Conservation (phyloP, 108 stramenopile species). For the Tribonema minus region DNA sequence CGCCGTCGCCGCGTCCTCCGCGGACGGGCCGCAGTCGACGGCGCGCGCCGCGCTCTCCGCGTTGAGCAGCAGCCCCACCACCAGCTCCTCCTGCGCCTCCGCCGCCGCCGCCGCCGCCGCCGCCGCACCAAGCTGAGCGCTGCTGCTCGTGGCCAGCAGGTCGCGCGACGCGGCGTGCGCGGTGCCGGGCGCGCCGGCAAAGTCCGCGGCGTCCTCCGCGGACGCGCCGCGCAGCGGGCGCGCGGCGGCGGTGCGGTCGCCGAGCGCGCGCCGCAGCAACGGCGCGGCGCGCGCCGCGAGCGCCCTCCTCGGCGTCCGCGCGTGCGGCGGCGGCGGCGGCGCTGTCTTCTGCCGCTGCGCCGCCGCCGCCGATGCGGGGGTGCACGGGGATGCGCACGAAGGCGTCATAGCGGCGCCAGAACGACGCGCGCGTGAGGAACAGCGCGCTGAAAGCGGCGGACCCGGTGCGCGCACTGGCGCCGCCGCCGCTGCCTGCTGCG, state of each 20-base stretch:
- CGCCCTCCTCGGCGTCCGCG: not conserved
- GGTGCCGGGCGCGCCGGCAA: not conserved
- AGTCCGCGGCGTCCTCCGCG: constrained; percentile 11
- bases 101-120: not conserved
- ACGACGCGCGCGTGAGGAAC: constrained; percentile 17
- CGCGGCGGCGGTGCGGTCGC: constrained; percentile 21
- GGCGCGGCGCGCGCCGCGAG: not conserved
- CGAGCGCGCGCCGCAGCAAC: constrained; percentile 4
- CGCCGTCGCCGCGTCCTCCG: constrained; percentile 8
- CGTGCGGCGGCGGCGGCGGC: too few species aligned
- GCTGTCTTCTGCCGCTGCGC: too few species aligned
- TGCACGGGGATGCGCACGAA: constrained; percentile 6
- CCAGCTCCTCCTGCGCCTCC: not conserved
- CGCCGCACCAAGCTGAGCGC: not conserved
- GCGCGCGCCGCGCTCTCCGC: constrained; percentile 2
- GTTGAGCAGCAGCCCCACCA: constrained; percentile 23
- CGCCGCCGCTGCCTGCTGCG: not conserved
- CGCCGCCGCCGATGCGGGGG: too few species aligned
- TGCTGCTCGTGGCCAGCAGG: too few species aligned
- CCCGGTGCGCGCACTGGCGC: too few species aligned
- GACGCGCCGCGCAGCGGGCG: constrained; percentile 19
- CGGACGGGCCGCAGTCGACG: constrained; percentile 31
- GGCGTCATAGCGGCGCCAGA: constrained; percentile 31
- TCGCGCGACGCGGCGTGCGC: not conserved
- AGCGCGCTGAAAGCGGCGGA: constrained; percentile 8